phyloP scores from a whole-genome alignment of 225 moss, liverwort and hornwort species.

The Polytrichum formosum region DNA sequence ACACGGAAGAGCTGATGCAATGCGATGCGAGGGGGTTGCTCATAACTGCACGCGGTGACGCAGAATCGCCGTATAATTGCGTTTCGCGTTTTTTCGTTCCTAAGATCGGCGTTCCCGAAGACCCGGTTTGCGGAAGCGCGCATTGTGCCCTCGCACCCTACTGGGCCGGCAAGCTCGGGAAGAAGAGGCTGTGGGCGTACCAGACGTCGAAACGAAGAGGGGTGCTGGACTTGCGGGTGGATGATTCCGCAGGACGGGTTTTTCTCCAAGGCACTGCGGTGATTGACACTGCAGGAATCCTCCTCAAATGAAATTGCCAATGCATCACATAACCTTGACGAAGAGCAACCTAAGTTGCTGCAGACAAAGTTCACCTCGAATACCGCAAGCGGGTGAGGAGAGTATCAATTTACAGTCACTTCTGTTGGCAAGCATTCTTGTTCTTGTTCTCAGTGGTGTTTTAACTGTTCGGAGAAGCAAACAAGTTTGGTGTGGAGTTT shows the following conservation, averaged over 20 bases:
- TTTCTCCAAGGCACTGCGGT: slow-evolving; percentile 25
- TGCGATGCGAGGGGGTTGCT: slow-evolving; percentile 22
- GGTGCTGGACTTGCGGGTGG: slow-evolving; percentile 30
- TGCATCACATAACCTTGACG: too few species aligned
- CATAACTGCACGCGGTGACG: slow-evolving; percentile 20
- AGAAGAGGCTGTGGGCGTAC: slow-evolving; percentile 33
- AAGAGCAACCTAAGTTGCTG: too few species aligned
- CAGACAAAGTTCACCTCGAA: too few species aligned
- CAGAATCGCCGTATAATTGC: slow-evolving; percentile 28
- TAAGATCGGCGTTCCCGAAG: slow-evolving; percentile 29
- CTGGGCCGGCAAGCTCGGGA: slow-evolving; percentile 44
- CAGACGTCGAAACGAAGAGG: slow-evolving; percentile 43
- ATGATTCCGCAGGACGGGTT: slow-evolving; percentile 9
- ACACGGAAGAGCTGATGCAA: slow-evolving; percentile 22
- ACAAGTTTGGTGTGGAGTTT: too few species aligned
- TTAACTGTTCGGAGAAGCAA: too few species aligned
- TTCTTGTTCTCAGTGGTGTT: too few species aligned
- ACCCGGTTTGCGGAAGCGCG: slow-evolving; percentile 44
- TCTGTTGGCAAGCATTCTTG: too few species aligned
- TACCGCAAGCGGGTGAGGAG: too few species aligned
- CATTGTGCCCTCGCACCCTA: slow-evolving; percentile 44
- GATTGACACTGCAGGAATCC: slow-evolving; percentile 16
- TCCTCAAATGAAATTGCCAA: slow-evolving; percentile 13
- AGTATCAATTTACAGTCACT: too few species aligned
- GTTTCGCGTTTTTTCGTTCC: slow-evolving; percentile 48